A percentile compares a stretch with the other conserved stretches of the same genome.
phyloP scores from a whole-genome alignment of 768 basidiomycete species.

The Tulasnella sp. region DNA sequence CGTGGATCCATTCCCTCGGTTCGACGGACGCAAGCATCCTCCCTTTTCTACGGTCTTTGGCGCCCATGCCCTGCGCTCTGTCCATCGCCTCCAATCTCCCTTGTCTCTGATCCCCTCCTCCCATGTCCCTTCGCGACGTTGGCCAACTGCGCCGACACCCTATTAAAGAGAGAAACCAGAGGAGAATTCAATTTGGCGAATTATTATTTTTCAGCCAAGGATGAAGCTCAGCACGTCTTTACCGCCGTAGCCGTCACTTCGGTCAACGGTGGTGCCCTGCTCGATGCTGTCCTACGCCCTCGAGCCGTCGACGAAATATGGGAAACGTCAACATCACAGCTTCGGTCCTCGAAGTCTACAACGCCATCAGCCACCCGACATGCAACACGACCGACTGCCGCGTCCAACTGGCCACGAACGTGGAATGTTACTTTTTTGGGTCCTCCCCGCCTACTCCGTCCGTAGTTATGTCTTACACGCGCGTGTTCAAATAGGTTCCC shows the following conservation, averaged over 20 bases:
- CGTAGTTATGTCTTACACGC: too few species aligned
- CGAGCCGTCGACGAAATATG: slow-evolving; percentile 14
- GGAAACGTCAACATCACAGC: slow-evolving; percentile 28
- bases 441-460: not conserved
- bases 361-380: slow-evolving; percentile 19
- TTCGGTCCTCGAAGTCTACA: not conserved
- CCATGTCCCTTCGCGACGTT: not conserved
- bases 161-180: not conserved
- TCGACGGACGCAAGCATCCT: too few species aligned
- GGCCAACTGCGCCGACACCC: not conserved
- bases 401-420: not conserved
- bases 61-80: too few species aligned
- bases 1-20: too few species aligned
- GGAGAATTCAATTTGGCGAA: too few species aligned
- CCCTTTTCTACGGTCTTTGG: too few species aligned
- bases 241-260: not conserved
- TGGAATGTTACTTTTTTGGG: not conserved
- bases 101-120: not conserved
- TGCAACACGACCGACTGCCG: slow-evolving; percentile 31
- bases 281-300: not conserved
- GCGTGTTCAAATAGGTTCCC: slow-evolving; percentile 14
- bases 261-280: not conserved
- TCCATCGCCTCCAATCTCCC: not conserved
- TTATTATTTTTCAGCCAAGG: too few species aligned
- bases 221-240: not conserved